These are phyloP conservation scores for Ganoderma sinense DNA, from an alignment of 1,284 basidiomycete genomes.

Conservation along the genomic window DNA sequence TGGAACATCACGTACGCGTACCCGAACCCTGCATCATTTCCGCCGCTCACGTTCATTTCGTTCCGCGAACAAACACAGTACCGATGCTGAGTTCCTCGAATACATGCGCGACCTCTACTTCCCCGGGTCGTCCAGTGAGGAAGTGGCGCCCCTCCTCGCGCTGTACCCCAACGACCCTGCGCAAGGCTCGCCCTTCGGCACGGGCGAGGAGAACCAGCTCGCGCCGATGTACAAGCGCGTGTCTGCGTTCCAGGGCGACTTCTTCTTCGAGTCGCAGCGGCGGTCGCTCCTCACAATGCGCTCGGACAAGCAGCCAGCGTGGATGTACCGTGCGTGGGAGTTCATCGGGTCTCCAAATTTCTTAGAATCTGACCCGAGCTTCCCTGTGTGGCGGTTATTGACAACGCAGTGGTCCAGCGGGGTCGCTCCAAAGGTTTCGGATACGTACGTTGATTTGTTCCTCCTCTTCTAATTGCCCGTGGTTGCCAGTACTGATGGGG, in stretches of 20 bases:
- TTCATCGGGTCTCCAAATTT: background rate
- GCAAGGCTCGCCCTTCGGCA: slow-evolving; percentile 16
- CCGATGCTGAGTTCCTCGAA: slow-evolving; percentile 18
- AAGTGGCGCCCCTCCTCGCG: slow-evolving; percentile 28
- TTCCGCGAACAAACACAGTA: slow-evolving; percentile 13
- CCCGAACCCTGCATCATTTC: background rate
- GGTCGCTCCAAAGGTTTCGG: background rate
- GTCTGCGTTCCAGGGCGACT: slow-evolving; percentile 39
- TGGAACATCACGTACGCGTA: slow-evolving; percentile 22
- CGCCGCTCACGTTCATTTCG: no score
- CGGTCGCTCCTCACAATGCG: slow-evolving; percentile 36
- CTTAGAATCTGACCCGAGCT: background rate
- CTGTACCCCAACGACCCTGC: slow-evolving; percentile 32
- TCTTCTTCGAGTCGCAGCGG: slow-evolving; percentile 55
- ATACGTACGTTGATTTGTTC: background rate
- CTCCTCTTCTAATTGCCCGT: background rate
- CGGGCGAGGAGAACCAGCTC: slow-evolving; percentile 24
- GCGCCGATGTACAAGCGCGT: slow-evolving; percentile 39
- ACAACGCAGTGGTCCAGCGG: background rate
- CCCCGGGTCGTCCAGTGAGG: slow-evolving; percentile 7
- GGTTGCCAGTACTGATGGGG: no score
- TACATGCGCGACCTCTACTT: slow-evolving; percentile 24
- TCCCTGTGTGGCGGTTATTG: no score
- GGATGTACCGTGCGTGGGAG: slow-evolving; percentile 49
- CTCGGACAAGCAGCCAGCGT: slow-evolving; percentile 50